Percentiles rank a stretch among this genome's conserved stretches.
Evolutionary conservation across 2,329 filamentous ascomycete genomes (phyloP).

Genomic region (Cercospora canescens): DNA sequence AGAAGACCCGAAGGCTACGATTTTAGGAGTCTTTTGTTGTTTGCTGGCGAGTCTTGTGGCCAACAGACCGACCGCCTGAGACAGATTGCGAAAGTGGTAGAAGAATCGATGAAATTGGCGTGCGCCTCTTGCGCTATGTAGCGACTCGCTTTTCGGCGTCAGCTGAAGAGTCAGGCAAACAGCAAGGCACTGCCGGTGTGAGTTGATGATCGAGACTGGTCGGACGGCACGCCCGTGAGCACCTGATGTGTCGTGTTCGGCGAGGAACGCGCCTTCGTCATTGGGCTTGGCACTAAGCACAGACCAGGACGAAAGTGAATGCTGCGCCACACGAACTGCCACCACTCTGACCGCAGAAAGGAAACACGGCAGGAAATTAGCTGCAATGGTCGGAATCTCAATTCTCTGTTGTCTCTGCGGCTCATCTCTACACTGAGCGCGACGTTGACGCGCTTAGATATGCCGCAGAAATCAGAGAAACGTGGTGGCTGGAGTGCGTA

Average conservation of each 20-base stretch:
- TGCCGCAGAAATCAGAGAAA: no score
- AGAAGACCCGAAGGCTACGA: slow-evolving; percentile 7
- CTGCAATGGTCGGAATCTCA: no score
- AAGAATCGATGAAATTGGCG: slow-evolving; percentile 4
- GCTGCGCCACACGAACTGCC: background rate
- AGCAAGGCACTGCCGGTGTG: slow-evolving; percentile 8
- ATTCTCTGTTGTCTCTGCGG: no score
- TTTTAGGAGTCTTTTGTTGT: slow-evolving; percentile 8
- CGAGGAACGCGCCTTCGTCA: slow-evolving; percentile 10
- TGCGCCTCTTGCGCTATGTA: slow-evolving; percentile 19
- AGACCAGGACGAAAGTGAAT: background rate
- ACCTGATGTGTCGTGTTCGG: slow-evolving; percentile 19
- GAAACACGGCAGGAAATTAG: no score
- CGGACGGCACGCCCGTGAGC: background rate
- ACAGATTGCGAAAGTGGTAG: slow-evolving; percentile 16
- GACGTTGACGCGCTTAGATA: no score
- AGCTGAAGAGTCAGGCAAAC: slow-evolving; percentile 27
- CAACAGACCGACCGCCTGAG: slow-evolving; percentile 22
- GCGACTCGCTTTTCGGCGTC: slow-evolving; percentile 12
- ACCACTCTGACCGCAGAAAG: no score
- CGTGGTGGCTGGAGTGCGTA: no score
- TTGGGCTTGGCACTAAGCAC: background rate
- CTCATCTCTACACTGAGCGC: no score
- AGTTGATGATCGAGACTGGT: slow-evolving; percentile 10
- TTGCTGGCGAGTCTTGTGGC: slow-evolving; percentile 16